These are phyloP conservation scores for Saccharomycopsis guyanensis DNA, from an alignment of 805 yeast species.

Conservation along the genomic window DNA sequence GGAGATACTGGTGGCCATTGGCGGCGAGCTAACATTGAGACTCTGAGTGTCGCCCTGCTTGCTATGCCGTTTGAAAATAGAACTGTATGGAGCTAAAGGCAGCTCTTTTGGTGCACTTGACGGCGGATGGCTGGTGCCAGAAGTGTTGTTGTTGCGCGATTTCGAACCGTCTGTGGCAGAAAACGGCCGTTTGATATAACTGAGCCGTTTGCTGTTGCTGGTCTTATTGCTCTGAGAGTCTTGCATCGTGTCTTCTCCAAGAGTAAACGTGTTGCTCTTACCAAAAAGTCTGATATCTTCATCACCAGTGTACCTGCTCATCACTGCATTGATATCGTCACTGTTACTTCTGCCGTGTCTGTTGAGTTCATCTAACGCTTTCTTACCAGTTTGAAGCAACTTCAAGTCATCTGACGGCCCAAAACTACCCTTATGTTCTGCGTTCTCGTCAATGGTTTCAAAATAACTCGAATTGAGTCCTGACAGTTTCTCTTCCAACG, in stretches of 20 bases:
- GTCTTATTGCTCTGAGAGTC: neutral
- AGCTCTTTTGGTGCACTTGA: conserved; percentile 9
- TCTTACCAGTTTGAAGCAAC: conserved; percentile 3
- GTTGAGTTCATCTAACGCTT: neutral
- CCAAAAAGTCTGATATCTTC: neutral
- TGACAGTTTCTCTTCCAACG: conserved; percentile 29
- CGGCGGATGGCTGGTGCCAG: too few relatives aligned
- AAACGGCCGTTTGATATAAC: conserved; percentile 20
- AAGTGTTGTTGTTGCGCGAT: neutral
- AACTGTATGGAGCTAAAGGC: conserved; percentile 18
- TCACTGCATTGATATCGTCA: conserved; percentile 13
- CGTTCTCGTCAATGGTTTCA: conserved; percentile 1
- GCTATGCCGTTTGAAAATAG: conserved; percentile 13
- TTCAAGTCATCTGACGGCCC: conserved; percentile 14
- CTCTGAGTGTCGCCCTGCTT: conserved; percentile 1
- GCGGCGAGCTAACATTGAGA: neutral
- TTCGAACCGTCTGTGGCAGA: conserved; percentile 12
- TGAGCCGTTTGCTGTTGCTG: conserved; percentile 10
- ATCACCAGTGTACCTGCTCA: neutral
- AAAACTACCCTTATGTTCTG: neutral
- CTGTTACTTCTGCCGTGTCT: conserved; percentile 20
- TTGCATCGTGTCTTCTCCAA: neutral
- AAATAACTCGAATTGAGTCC: neutral
- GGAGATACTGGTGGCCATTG: neutral
- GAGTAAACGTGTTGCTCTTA: neutral